Conservation (phyloP, 768 basidiomycete species). For the Naganishia onofrii region DNA sequence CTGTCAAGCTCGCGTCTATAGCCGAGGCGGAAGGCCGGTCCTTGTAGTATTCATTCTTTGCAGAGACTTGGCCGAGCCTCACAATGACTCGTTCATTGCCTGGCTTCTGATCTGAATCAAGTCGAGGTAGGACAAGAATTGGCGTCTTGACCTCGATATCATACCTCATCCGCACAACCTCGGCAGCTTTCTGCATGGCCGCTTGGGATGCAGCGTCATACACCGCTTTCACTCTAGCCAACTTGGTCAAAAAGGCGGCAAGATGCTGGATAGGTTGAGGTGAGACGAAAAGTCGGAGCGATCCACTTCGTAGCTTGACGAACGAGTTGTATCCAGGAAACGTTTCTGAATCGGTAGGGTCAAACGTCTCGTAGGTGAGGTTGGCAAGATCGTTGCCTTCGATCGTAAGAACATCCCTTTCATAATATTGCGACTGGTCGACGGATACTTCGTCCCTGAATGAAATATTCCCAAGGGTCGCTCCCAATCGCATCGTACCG, state of each 20-base stretch:
- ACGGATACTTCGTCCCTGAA: constrained; percentile 61
- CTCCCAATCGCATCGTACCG: constrained; percentile 72
- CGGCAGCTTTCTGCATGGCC: constrained; percentile 87
- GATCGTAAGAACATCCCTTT: constrained; percentile 84
- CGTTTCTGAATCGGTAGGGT: constrained; percentile 63
- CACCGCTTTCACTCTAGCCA: constrained; percentile 85
- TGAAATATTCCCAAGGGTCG: constrained; percentile 76
- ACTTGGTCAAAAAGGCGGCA: constrained; percentile 74
- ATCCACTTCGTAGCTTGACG: constrained; percentile 77
- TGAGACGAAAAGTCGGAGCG: constrained; percentile 81
- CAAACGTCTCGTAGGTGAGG: constrained; percentile 88
- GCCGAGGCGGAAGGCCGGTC: constrained; percentile 51
- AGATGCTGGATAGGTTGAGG: constrained; percentile 87
- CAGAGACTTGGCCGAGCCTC: constrained; percentile 82
- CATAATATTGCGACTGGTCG: constrained; percentile 61
- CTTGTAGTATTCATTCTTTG: constrained; percentile 67
- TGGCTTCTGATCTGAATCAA: constrained; percentile 56
- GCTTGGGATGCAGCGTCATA: constrained; percentile 92
- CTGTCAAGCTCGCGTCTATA: constrained; percentile 71
- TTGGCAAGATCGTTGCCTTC: constrained; percentile 92
- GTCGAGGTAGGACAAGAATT: constrained; percentile 75
- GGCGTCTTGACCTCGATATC: constrained; percentile 87
- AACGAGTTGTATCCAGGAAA: constrained; percentile 80
- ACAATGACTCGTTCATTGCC: constrained; percentile 71
- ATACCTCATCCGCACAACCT: constrained; percentile 76